These are phyloP conservation scores for Wickerhamomyces chaumierensis DNA, from an alignment of 805 yeast species.

Conservation along the genomic window DNA sequence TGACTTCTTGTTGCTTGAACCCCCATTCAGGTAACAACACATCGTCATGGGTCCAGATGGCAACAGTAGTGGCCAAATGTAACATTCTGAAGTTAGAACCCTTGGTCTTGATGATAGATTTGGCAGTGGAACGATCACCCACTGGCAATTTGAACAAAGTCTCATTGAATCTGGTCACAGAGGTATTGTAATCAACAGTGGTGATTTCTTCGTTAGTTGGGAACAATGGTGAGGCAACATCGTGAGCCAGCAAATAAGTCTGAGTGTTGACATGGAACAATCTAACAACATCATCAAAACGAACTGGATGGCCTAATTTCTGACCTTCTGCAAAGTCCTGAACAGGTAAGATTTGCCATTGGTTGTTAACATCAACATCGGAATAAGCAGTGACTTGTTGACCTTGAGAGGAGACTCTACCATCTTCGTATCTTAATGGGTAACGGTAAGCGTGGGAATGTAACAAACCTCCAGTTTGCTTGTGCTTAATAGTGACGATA, in stretches of 20 bases:
- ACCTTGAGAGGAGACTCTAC: conserved; percentile 86
- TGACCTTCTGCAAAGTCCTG: conserved; percentile 29
- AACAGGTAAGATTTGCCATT: conserved; percentile 79
- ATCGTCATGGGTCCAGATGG: conserved; percentile 89
- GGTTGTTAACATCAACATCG: conserved; percentile 51
- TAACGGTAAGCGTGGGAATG: conserved; percentile 72
- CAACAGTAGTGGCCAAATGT: conserved; percentile 81
- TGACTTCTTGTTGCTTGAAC: conserved; percentile 80
- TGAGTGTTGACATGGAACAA: conserved; percentile 73
- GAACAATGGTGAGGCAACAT: conserved; percentile 87
- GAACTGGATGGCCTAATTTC: conserved; percentile 37
- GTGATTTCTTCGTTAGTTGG: conserved; percentile 94
- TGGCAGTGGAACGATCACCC: conserved; percentile 37
- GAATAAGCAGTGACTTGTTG: conserved; percentile 81
- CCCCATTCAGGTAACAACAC: conserved; percentile 92
- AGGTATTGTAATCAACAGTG: conserved; percentile 51
- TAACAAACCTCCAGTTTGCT: conserved; percentile 64
- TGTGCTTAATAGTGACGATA: conserved; percentile 65
- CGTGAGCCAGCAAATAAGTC: conserved; percentile 77
- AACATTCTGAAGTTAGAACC: conserved; percentile 58
- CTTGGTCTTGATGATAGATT: conserved; percentile 52
- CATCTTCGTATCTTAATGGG: conserved; percentile 92
- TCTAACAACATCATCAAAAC: conserved; percentile 66
- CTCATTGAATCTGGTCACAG: conserved; percentile 47
- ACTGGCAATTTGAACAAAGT: conserved; percentile 71